phyloP scores from a whole-genome alignment of 176 grass and related monocot species.

The Musa itinerans region DNA sequence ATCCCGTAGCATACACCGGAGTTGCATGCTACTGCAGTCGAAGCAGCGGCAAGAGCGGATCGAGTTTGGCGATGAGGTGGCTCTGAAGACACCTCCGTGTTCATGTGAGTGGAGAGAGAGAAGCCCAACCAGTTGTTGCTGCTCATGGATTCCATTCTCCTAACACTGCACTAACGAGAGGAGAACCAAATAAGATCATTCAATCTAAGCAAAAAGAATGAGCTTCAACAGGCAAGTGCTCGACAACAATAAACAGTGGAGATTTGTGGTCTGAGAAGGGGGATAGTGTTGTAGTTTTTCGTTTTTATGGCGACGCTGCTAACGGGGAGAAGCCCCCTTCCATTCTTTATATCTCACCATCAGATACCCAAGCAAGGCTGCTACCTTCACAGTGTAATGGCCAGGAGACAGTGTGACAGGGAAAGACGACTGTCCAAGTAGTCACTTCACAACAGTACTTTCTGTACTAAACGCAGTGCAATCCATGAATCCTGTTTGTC shows the following conservation, averaged over 20 bases:
- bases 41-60: neutral
- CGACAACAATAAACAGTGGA: neutral
- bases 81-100: conserved; percentile 35
- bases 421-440: conserved; percentile 36
- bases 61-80: conserved; percentile 24
- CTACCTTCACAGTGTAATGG: conserved; percentile 17
- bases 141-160: conserved; percentile 38
- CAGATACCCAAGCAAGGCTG: conserved; percentile 38
- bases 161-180: neutral
- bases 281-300: too few species aligned
- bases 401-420: conserved; percentile 4
- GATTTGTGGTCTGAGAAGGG: too few species aligned
- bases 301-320: conserved; percentile 26
- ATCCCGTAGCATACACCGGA: conserved; percentile 48
- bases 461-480: conserved; percentile 29
- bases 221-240: neutral
- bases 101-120: conserved; percentile 64
- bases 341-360: neutral
- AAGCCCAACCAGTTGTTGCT: conserved; percentile 68
- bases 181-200: neutral
- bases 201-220: conserved; percentile 32
- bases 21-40: conserved; percentile 15
- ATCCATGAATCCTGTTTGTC: conserved; percentile 3
- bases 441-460: conserved; percentile 36
- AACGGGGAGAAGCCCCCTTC: conserved; percentile 17